Conservation (phyloP, 2,329 filamentous ascomycete species). For the Aureobasidium sp. region DNA sequence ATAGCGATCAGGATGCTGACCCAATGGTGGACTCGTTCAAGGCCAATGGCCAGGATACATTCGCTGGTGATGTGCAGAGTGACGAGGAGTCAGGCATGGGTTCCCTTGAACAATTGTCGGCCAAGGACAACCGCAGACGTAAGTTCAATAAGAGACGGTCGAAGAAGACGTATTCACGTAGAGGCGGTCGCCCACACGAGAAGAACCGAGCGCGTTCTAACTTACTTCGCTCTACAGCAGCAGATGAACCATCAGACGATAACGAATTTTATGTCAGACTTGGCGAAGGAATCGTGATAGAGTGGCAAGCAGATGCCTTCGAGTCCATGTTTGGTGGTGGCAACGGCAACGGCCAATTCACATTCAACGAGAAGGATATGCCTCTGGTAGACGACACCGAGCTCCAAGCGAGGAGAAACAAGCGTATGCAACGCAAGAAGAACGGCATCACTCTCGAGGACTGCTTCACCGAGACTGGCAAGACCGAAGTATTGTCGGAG, state of each 20-base stretch:
- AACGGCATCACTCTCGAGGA: constrained; percentile 79
- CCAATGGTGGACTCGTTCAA: constrained; percentile 4
- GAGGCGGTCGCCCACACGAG: constrained; percentile 14
- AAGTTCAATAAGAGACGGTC: constrained; percentile 12
- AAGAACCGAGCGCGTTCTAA: constrained; percentile 8
- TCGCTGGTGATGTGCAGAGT: constrained; percentile 16
- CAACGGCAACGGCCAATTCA: constrained; percentile 52
- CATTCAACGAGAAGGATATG: constrained; percentile 48
- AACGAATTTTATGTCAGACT: constrained; percentile 52
- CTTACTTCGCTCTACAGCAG: constrained; percentile 26
- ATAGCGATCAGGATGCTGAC: constrained; percentile 21
- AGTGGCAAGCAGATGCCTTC: constrained; percentile 69
- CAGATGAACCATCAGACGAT: constrained; percentile 18
- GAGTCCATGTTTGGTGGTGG: constrained; percentile 58
- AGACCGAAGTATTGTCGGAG: constrained; percentile 86
- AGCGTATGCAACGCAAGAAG: constrained; percentile 59
- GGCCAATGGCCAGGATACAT: neutral
- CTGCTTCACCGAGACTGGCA: constrained; percentile 90
- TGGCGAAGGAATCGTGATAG: constrained; percentile 77
- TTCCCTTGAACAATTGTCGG: constrained; percentile 13
- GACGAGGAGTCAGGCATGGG: constrained; percentile 14
- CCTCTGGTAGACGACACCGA: constrained; percentile 51
- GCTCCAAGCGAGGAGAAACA: constrained; percentile 56
- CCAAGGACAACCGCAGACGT: constrained; percentile 12
- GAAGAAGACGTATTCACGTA: constrained; percentile 22